Evolutionary conservation across 1,284 basidiomycete genomes (phyloP), one percentile per base, ranked within the genome.

Genomic region (Austroboletus novae-zelandiae): DNA sequence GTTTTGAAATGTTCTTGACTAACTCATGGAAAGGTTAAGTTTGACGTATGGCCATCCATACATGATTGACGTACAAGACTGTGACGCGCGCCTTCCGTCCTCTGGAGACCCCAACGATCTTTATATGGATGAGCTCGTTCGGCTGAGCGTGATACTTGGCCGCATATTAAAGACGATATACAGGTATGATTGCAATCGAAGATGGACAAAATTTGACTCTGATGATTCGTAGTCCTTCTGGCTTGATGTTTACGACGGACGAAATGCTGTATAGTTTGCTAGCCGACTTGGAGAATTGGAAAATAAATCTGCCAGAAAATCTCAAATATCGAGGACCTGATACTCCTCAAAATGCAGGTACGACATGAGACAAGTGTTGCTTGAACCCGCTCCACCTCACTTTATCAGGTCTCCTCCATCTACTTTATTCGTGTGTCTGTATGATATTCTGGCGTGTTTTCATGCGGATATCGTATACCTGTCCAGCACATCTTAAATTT

Each of bases 381-480:
- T 29, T 18, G 44, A 41, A 49, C 23, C 48, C 41, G 49, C 43
- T 47, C 40, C 51, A 32, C 42, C 40, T 27, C 15, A 27, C 40
- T 45, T 46, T 11, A 13, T 45, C 53, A 88, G 94, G 93, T 31
- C 74, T 95, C 49, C 75, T 98, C 23, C 91, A 94, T 68, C 69
- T 97, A 49, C 76, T 91, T 43, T 93, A 91, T 65, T 81, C 88
- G n/a, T 90, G 89, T 59, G 84, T 95, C 39, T 86, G 85, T 61
- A 90, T 91, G 84, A 86, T 91, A 67, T 91, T 94, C 72, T 94
- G 89, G 89, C 84, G 91, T 48, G 89, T 95, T 17, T 97, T 97
- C 74, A 94, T 96, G 89, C 83, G 94, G 48, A 91, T 96, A 67
- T 91, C 89, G 53, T 94, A 95, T 70, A 80, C 82, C 27, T 91